These are phyloP conservation scores for Bombardia bombarda DNA, from an alignment of 495 filamentous ascomycete genomes.

Conservation along the genomic window DNA sequence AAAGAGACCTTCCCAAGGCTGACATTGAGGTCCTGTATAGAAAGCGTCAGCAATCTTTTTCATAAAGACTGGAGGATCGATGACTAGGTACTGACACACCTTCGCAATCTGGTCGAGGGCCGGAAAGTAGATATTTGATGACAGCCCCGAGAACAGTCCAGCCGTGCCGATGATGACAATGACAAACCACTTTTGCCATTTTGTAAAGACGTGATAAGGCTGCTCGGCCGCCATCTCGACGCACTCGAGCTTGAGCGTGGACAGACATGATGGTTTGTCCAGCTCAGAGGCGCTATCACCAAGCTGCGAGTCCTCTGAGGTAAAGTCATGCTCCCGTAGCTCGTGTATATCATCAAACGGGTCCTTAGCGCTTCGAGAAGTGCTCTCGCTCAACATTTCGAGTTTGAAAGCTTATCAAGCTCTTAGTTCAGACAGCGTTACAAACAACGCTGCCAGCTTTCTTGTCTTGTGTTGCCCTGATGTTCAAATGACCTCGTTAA, in stretches of 20 bases:
- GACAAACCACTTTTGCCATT: conserved; percentile 4
- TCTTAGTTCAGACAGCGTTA: no score
- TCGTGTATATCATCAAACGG: background rate
- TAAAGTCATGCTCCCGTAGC: background rate
- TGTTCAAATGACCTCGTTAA: background rate
- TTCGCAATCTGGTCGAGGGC: conserved; percentile 40
- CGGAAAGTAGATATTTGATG: conserved; percentile 54
- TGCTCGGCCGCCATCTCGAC: no score
- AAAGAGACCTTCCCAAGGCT: conserved; percentile 42
- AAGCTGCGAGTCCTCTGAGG: background rate
- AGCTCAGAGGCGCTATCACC: background rate
- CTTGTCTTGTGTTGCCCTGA: background rate
- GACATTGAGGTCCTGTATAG: conserved; percentile 30
- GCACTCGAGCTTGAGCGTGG: background rate
- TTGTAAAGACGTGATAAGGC: conserved; percentile 2
- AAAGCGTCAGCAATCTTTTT: no score
- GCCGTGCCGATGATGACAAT: conserved; percentile 3
- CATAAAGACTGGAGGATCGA: background rate
- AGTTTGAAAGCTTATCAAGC: no score
- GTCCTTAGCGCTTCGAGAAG: background rate
- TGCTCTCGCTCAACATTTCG: background rate
- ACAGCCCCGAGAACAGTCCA: conserved; percentile 24
- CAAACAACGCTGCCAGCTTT: background rate
- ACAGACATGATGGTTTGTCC: background rate
- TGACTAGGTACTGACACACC: background rate